These are phyloP conservation scores for Picochlorum sp. DNA, from an alignment of 139 green algal genomes.

Conservation along the genomic window DNA sequence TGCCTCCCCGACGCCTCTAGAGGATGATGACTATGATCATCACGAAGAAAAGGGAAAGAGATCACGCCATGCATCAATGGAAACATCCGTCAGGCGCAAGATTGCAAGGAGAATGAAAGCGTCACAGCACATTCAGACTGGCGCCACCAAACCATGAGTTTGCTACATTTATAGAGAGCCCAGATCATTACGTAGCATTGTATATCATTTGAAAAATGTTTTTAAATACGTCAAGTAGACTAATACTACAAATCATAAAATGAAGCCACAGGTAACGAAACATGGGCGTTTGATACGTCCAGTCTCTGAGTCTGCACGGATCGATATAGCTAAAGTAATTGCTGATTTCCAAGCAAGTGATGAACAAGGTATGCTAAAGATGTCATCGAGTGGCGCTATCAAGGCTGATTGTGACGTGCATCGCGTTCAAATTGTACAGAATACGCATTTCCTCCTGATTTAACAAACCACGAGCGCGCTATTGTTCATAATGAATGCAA, in stretches of 20 bases:
- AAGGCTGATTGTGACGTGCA: neutral
- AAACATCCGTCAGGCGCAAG: too few species aligned
- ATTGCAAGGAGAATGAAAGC: too few species aligned
- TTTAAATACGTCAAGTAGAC: too few species aligned
- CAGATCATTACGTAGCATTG: too few species aligned
- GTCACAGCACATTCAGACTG: too few species aligned
- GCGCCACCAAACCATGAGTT: too few species aligned
- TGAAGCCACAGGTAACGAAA: conserved; percentile 12
- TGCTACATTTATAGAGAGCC: too few species aligned
- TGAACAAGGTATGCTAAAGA: conserved; percentile 17
- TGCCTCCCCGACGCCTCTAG: too few species aligned
- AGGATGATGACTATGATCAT: too few species aligned
- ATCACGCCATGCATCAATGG: too few species aligned
- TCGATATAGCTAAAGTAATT: conserved; percentile 34
- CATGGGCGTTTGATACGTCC: conserved; percentile 26
- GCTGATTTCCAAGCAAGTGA: conserved; percentile 29
- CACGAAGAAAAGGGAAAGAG: too few species aligned
- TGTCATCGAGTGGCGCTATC: neutral
- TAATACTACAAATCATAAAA: neutral
- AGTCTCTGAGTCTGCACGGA: conserved; percentile 30
- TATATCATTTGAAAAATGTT: too few species aligned
- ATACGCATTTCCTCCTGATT: conserved; percentile 43
- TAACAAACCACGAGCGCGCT: conserved; percentile 66
- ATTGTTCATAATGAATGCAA: conserved; percentile 59
- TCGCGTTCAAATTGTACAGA: conserved; percentile 29